These are phyloP conservation scores for Chenopodium album DNA, from an alignment of 148 eudicot genomes.

Conservation along the genomic window DNA sequence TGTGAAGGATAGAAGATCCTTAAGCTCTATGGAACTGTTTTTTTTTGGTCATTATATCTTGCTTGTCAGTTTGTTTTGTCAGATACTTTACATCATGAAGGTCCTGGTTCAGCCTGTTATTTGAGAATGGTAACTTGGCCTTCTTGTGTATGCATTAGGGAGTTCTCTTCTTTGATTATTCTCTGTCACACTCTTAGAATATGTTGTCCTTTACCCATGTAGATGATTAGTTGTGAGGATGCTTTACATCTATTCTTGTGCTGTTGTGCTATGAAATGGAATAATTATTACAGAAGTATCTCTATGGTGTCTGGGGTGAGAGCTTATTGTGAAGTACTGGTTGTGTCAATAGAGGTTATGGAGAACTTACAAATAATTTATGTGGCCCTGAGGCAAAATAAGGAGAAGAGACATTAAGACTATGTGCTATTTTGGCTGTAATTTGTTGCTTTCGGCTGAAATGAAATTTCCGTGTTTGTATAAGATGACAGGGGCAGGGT, in stretches of 20 bases:
- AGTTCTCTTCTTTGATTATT: neutral
- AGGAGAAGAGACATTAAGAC: neutral
- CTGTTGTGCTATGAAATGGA: no score
- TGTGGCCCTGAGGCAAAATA: neutral
- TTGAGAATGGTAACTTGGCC: neutral
- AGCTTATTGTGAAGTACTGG: neutral
- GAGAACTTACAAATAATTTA: neutral
- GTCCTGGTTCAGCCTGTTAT: neutral
- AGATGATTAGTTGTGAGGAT: no score
- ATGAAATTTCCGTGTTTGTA: neutral
- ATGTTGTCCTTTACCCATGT: no score
- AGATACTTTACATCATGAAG: neutral
- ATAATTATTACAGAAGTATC: no score
- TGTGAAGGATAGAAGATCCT: neutral
- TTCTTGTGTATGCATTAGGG: neutral
- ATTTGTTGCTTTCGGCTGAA: neutral
- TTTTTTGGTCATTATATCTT: no score
- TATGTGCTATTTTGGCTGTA: neutral
- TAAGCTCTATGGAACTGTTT: neutral
- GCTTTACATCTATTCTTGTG: no score
- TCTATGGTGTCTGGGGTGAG: neutral
- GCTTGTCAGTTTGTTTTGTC: no score
- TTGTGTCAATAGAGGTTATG: neutral
- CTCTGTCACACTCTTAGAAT: neutral
- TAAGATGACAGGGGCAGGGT: neutral